Evolutionary conservation across 768 basidiomycete genomes (phyloP).

Genomic region (Hydnomerulius pinastri): DNA sequence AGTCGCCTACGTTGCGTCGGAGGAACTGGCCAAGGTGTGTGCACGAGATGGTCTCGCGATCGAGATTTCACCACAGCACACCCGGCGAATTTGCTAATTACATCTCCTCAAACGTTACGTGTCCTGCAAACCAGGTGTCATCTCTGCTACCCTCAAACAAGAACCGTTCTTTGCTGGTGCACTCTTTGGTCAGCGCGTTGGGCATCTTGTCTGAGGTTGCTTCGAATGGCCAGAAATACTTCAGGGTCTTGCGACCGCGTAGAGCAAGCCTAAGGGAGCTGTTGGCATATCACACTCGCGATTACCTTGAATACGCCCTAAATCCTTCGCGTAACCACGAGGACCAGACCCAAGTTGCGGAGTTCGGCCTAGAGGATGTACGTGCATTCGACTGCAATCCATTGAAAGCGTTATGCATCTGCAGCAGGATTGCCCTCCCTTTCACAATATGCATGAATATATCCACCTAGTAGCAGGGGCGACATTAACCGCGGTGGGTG

Average conservation of each 20-base stretch:
- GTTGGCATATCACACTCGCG: slow-evolving; percentile 64
- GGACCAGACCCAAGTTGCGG: slow-evolving; percentile 23
- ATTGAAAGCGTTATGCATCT: background rate
- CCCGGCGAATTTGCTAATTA: background rate
- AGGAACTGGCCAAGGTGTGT: slow-evolving; percentile 55
- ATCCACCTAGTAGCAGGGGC: slow-evolving; percentile 75
- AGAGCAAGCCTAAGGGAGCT: slow-evolving; percentile 62
- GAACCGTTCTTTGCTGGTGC: slow-evolving; percentile 65
- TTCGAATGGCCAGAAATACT: slow-evolving; percentile 21
- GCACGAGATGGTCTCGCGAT: background rate
- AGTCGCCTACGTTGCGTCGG: slow-evolving; percentile 56
- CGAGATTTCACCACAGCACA: background rate
- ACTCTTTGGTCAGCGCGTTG: slow-evolving; percentile 57
- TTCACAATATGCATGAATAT: slow-evolving; percentile 68
- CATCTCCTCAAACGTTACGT: slow-evolving; percentile 5
- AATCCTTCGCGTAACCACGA: slow-evolving; percentile 32
- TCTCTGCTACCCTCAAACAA: slow-evolving; percentile 70
- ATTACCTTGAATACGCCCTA: slow-evolving; percentile 66
- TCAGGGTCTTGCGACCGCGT: slow-evolving; percentile 53
- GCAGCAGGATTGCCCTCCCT: slow-evolving; percentile 79
- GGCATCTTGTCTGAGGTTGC: slow-evolving; percentile 44
- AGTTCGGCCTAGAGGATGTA: slow-evolving; percentile 66
- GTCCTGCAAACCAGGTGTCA: slow-evolving; percentile 35
- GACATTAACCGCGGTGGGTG: slow-evolving; percentile 69
- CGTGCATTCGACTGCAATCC: slow-evolving; percentile 11